Base-by-base conservation (phyloP, 441 rosid species). In the Populus hybrid region DNA sequence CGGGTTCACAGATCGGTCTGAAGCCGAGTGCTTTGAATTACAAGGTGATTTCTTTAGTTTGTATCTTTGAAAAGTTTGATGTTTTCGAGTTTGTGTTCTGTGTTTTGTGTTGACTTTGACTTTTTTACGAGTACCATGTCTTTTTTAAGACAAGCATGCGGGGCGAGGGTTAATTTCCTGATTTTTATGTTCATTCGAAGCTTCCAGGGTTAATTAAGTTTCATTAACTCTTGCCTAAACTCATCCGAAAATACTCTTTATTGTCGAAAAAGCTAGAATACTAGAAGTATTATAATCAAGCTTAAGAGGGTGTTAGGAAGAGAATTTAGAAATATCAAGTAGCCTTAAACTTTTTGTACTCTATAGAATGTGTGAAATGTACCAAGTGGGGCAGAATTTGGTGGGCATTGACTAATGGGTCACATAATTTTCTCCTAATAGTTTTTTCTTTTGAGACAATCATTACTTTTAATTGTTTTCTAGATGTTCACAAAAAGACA, bases 1-100 rank as follows among this genome's bases (percentile, higher is more conserved):
- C 76, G 99, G 98, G 14, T 95, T 95, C 83, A 76, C 82, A 10
- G 99, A 95, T 81, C 92, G 99, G 69, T 81, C 92, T 24, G 98
- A 93, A 84, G 81, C 92, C 30, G 96, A 92, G 68, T 95, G 99
- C 82, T 83, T 90, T 80, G 88, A 85, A 70, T 82, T 95, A 78
- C 97, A 91, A 92, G 97, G 99, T 95, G 73, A 82, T 91, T 50
- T 50, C 57, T 14, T 50, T 50, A 14, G 57, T 5, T 14, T 50
- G 57, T 50, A 50, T 50, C 57, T 50, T 50, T 50, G 57, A 50
- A 50, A 14, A 50, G 19, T 50, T 14, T 14, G 18, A 50, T 50
- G 19, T 5, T 14, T 50, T 16, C 18, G 57, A 50, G 7, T 50
- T 14, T 50, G 19, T 50, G 57, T 50, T 16, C 1, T 50, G 57